phyloP scores from a whole-genome alignment of 495 filamentous ascomycete species.

The Entonaema liquescens region DNA sequence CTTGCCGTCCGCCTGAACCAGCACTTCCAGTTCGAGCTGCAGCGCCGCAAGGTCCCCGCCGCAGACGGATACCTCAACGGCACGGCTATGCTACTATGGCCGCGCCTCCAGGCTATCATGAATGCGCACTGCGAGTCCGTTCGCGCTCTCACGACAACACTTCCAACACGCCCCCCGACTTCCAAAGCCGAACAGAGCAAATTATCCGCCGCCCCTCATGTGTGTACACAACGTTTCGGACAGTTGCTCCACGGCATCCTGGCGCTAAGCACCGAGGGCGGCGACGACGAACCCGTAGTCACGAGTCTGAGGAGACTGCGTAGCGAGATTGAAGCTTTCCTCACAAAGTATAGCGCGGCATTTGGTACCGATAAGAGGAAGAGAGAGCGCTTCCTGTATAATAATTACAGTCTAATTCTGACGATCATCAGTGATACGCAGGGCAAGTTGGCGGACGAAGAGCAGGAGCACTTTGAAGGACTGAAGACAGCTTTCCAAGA shows the following conservation, averaged over 20 bases:
- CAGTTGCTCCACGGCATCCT: slow-evolving; percentile 88
- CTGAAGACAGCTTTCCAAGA: slow-evolving; percentile 62
- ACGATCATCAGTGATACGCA: slow-evolving; percentile 89
- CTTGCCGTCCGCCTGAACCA: slow-evolving; percentile 95
- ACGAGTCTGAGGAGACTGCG: slow-evolving; percentile 79
- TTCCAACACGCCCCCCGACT: slow-evolving; percentile 54
- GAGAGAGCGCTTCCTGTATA: slow-evolving; percentile 86
- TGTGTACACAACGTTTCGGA: slow-evolving; percentile 90
- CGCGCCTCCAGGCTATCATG: slow-evolving; percentile 92
- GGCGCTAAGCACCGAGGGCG: slow-evolving; percentile 81
- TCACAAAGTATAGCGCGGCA: slow-evolving; percentile 68
- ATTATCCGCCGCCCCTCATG: slow-evolving; percentile 86
- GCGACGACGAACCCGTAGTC: slow-evolving; percentile 90
- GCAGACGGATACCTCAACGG: slow-evolving; percentile 93
- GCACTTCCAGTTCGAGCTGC: slow-evolving; percentile 89
- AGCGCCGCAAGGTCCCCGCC: slow-evolving; percentile 87
- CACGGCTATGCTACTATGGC: slow-evolving; percentile 95
- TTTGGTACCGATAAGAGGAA: slow-evolving; percentile 76
- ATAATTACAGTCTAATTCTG: slow-evolving; percentile 91
- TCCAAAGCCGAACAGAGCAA: slow-evolving; percentile 67
- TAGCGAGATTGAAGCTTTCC: slow-evolving; percentile 78
- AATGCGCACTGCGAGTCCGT: slow-evolving; percentile 90
- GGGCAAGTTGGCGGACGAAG: slow-evolving; percentile 80
- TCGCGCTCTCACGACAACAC: slow-evolving; percentile 64
- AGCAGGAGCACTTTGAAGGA: slow-evolving; percentile 72